Conservation (phyloP, 2,329 filamentous ascomycete species). For the Microdochium paspali region DNA sequence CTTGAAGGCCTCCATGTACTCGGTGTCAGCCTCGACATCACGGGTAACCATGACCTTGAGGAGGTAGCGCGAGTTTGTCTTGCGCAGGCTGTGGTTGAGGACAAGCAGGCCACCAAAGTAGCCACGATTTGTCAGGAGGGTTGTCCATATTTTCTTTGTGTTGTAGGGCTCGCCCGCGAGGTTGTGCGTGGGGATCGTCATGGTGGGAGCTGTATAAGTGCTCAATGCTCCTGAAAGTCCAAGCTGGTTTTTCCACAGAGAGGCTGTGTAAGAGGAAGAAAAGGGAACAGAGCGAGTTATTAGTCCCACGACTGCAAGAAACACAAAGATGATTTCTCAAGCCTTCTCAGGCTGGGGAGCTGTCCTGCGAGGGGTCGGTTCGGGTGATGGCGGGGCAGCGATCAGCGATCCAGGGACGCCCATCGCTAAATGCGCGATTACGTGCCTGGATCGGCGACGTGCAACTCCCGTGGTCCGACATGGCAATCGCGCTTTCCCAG, state of each 20-base stretch:
- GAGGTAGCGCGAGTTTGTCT: constrained; percentile 15
- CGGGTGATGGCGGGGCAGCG: not conserved
- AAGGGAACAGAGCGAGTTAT: not conserved
- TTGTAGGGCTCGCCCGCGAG: constrained; percentile 10
- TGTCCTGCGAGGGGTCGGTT: not conserved
- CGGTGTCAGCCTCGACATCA: constrained; percentile 20
- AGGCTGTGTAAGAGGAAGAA: not conserved
- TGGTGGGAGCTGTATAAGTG: not conserved
- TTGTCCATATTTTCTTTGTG: constrained; percentile 22
- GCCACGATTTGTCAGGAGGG: constrained; percentile 19
- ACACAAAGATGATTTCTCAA: no score
- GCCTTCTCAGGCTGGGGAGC: no score
- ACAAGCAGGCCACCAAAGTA: constrained; percentile 20
- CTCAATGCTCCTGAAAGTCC: not conserved
- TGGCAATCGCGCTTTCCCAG: not conserved
- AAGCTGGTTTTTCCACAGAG: no score
- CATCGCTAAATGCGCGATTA: not conserved
- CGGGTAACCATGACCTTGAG: constrained; percentile 21
- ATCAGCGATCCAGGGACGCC: not conserved
- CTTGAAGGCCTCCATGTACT: constrained; percentile 22
- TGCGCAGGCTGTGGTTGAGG: constrained; percentile 18
- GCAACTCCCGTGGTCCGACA: not conserved
- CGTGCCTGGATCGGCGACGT: not conserved
- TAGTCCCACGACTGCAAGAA: no score
- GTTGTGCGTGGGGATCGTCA: not conserved